phyloP scores from a whole-genome alignment of 2,329 filamentous ascomycete species.

The Beauveria rudraprayagi region DNA sequence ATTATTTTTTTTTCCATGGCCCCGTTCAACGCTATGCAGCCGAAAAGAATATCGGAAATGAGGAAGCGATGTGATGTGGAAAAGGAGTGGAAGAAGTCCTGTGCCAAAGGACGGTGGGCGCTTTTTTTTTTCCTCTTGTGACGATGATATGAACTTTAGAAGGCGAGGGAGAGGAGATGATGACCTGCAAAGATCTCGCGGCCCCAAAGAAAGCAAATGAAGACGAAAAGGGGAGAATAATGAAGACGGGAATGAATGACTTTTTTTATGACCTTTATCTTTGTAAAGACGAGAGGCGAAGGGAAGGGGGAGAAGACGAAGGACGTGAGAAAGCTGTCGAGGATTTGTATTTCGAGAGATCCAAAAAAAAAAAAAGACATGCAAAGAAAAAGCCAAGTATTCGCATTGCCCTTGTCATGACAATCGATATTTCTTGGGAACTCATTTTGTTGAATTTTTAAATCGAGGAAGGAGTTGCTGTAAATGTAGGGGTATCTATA shows the following conservation, averaged over 20 bases:
- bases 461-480: too few species aligned
- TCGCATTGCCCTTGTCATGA: too few species aligned
- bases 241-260: neutral
- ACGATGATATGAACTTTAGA: constrained; percentile 6
- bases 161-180: neutral
- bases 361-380: neutral
- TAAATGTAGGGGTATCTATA: constrained; percentile 1
- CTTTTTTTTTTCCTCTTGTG: neutral
- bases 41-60: neutral
- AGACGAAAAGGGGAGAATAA: neutral
- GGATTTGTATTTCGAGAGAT: neutral
- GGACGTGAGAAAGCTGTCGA: neutral
- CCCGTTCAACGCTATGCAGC: neutral
- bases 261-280: neutral
- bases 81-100: neutral
- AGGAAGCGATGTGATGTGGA: neutral
- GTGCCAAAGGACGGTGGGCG: neutral
- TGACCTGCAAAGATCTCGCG: constrained; percentile 2
- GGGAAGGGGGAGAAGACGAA: neutral
- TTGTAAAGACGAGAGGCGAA: neutral
- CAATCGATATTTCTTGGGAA: too few species aligned
- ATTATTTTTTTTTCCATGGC: neutral
- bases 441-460: too few species aligned
- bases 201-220: neutral
- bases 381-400: neutral